Percentiles rank a stretch among this genome's conserved stretches.
These are phyloP conservation scores for Cairneyella variabilis DNA, from an alignment of 495 filamentous ascomycete species.

Conservation along the genomic window DNA sequence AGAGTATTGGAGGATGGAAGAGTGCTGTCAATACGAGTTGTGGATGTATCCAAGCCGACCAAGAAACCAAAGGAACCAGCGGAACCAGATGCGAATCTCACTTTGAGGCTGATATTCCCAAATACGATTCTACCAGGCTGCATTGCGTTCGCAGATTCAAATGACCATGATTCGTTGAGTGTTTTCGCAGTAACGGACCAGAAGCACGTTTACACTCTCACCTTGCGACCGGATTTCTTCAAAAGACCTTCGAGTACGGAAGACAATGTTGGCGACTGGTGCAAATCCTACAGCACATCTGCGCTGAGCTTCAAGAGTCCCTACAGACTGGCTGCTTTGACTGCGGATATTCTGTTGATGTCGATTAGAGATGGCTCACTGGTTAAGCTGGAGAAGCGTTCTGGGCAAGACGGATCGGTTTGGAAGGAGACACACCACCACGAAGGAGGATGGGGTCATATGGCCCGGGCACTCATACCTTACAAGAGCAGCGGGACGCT, in stretches of 20 bases:
- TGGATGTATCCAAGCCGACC: slow-evolving; percentile 72
- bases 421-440: slow-evolving; percentile 81
- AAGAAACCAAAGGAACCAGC: too few relatives aligned
- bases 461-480: slow-evolving; percentile 65
- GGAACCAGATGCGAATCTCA: slow-evolving; percentile 65
- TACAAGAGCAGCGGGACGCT: slow-evolving; percentile 65
- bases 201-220: slow-evolving; percentile 76
- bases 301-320: slow-evolving; percentile 74
- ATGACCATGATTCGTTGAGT: slow-evolving; percentile 72
- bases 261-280: slow-evolving; percentile 67
- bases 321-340: slow-evolving; percentile 74
- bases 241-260: slow-evolving; percentile 61
- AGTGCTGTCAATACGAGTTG: slow-evolving; percentile 75
- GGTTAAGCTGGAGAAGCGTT: slow-evolving; percentile 63
- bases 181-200: slow-evolving; percentile 76
- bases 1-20: slow-evolving; percentile 76
- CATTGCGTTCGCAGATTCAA: slow-evolving; percentile 74
- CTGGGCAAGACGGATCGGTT: slow-evolving; percentile 57
- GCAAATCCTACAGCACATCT: slow-evolving; percentile 65
- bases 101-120: slow-evolving; percentile 73
- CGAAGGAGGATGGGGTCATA: slow-evolving; percentile 72
- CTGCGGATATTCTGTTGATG: slow-evolving; percentile 67
- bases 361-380: slow-evolving; percentile 81
- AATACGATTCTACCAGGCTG: slow-evolving; percentile 66
- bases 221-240: slow-evolving; percentile 77